Base-by-base conservation (phyloP, 805 yeast species). In the Ogataea corticis region DNA sequence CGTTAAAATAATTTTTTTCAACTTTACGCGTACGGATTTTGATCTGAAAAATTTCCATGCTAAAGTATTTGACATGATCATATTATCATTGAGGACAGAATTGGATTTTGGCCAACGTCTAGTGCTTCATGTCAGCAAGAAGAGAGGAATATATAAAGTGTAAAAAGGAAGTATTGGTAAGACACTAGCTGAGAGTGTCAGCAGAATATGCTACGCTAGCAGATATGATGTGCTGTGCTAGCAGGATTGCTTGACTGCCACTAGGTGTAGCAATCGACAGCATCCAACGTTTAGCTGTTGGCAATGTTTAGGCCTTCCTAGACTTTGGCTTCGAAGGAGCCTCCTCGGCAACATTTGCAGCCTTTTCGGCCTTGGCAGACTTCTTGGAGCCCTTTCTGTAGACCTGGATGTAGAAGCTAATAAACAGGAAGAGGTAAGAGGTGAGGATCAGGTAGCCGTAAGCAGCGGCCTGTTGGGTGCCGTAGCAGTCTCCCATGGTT, bases 391-490 rank as follows among this genome's bases (percentile, higher is more conserved):
- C 66, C 59, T 72, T 76, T 68, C 78, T 81, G 79, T 92, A 92
- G 44, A 87, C 87, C 62, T 81, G 82, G 66, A 90, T 83, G 82
- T 92, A 92, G 79, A 92, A 92, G 42, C 90, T 84, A 65, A 92
- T 89, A 77, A 92, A 92, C 62, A 92, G 75, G 58, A 92, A 78
- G 72, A 92, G 75, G 73, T 92, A 92, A 44, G 94, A 83, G 47
- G 96, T 83, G 69, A 92, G 77, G 61, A 92, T 87, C 67, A 83
- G 73, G 69, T 89, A 89, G 40, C 99, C 99, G 62, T 82, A 86
- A 42, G 84, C 82, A 44, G 98, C 99, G 51, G 99, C 98, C 57
- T 80, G 79, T 71, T 87, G 95, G 48, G 90, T 84, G 54, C 99
- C 99, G 62, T 86, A 79, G 71, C 99, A 92, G 60, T 85, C 81